Evolutionary conservation across 2,329 filamentous ascomycete species (phyloP), one percentile per base, ranked within the genome.

Genomic region (Neofusicoccum parvum): DNA sequence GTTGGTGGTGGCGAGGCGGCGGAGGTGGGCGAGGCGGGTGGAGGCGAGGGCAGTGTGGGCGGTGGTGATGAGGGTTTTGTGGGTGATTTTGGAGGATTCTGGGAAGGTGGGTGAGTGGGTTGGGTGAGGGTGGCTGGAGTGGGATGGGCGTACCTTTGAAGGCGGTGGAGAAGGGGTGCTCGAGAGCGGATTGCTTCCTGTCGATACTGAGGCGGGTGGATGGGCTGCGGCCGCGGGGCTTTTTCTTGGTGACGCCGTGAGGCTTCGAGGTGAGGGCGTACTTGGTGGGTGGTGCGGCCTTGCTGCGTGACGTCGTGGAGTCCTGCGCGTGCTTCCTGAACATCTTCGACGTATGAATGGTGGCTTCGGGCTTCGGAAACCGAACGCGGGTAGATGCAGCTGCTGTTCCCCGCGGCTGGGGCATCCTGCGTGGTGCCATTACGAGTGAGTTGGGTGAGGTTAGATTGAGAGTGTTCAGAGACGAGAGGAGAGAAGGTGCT

Each of bases 41-140:
- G 36, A 23, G 43, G 39, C 27, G 65, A 78, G 70, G 34, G 67
- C 69, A 12, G 65, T 51, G 0, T 69, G 67, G 14, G 70, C 64
- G 6, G 37, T 67, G 2, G 67, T 27, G 67, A 72, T 71, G 41
- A 77, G 54, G 49, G 73, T 68, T 20, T 65, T 69, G 56, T 73
- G 73, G 66, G 76, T 75, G 17, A 65, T 65, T 5, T 65, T 65
- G 48, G 72, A 72, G 10, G 70, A 67, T 7, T 76, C 76, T 77
- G 51, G 27, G 41, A n/a, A 20, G 34, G 54, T 48, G 17, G 49
- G 17, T 37, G 3, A 45, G 41, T 17, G 15, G n/a, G 37, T 6
- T 43, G 39, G 23, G 37, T 45, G 53, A 58, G 53, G 6, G 9
- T 5, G 12, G 14, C n/a, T 41, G 11, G 9, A 3, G 37, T 15